phyloP scores from a whole-genome alignment of 1,284 basidiomycete genomes.

The Ceratobasidium sp. region DNA sequence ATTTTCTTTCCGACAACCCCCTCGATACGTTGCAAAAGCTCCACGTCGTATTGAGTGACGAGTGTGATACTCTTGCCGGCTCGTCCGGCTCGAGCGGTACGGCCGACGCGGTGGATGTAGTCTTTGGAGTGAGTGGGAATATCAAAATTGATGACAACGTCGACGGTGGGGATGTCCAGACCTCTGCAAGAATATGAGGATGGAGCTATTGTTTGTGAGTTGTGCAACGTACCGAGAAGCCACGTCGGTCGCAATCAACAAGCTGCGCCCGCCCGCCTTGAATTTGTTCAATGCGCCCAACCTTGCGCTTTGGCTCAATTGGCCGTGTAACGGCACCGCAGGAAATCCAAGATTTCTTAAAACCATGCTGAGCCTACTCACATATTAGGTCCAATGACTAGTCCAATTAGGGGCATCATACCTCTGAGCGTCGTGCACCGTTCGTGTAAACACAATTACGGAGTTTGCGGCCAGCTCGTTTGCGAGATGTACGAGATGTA shows the following conservation, averaged over 20 bases:
- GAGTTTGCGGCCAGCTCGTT: conserved; percentile 94
- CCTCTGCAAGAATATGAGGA: conserved; percentile 67
- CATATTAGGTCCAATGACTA: not conserved
- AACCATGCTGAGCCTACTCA: conserved; percentile 79
- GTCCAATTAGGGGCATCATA: conserved; percentile 53
- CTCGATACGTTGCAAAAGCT: conserved; percentile 95
- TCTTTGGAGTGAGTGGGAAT: conserved; percentile 99
- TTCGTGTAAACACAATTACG: conserved; percentile 96
- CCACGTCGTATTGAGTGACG: conserved; percentile 98
- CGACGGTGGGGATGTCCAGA: conserved; percentile 96
- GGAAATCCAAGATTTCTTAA: conserved; percentile 93
- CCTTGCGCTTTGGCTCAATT: conserved; percentile 93
- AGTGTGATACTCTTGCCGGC: conserved; percentile 96
- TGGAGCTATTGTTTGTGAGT: conserved; percentile 8
- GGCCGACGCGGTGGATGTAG: conserved; percentile 98
- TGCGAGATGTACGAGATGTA: conserved; percentile 89
- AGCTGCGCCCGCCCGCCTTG: conserved; percentile 91
- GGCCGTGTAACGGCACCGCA: conserved; percentile 96
- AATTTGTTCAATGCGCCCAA: conserved; percentile 97
- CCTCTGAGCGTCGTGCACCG: conserved; percentile 94
- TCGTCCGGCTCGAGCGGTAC: conserved; percentile 96
- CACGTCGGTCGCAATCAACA: conserved; percentile 97
- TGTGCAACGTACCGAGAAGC: conserved; percentile 62
- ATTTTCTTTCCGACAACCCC: conserved; percentile 93
- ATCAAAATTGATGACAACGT: conserved; percentile 98